A percentile compares a stretch with the other conserved stretches of the same genome.
Evolutionary conservation across 129 eudicot genomes (phyloP).

Genomic region (Heracleum sosnowskyi): DNA sequence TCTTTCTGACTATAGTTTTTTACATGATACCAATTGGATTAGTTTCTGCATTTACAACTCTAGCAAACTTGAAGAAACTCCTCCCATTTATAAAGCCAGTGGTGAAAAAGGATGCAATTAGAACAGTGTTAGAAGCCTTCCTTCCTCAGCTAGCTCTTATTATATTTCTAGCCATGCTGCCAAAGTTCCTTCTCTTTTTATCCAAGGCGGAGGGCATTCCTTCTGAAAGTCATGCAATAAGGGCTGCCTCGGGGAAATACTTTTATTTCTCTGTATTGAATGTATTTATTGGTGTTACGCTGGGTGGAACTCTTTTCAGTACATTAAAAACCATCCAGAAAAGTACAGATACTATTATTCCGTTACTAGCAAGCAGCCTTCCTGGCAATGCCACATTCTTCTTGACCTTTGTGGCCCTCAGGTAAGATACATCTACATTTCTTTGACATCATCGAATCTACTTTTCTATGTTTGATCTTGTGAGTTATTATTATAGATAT

Average conservation of each 20-base stretch:
- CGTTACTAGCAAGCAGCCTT: constrained; percentile 59
- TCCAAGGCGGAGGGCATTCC: constrained; percentile 88
- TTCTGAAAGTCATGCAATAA: constrained; percentile 62
- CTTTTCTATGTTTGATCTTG: background rate
- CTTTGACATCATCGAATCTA: background rate
- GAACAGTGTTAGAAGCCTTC: constrained; percentile 72
- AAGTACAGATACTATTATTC: constrained; percentile 20
- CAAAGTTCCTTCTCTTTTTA: constrained; percentile 61
- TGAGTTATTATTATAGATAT: background rate
- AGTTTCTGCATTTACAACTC: constrained; percentile 75
- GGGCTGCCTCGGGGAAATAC: constrained; percentile 93
- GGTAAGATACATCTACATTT: constrained; percentile 38
- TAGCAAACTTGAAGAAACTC: constrained; percentile 53
- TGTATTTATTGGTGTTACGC: constrained; percentile 85
- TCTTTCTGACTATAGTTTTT: constrained; percentile 68
- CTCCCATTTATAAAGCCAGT: constrained; percentile 71
- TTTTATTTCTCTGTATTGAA: constrained; percentile 77
- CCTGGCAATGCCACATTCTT: constrained; percentile 90
- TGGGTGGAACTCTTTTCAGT: constrained; percentile 63
- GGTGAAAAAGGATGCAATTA: constrained; percentile 30
- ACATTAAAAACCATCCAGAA: constrained; percentile 47
- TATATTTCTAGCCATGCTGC: constrained; percentile 71
- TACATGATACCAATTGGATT: constrained; percentile 87
- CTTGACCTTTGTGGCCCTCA: constrained; percentile 88
- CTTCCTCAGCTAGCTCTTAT: constrained; percentile 90